phyloP scores from a whole-genome alignment of 2,329 filamentous ascomycete genomes.

The Phaeomoniella chlamydospora region DNA sequence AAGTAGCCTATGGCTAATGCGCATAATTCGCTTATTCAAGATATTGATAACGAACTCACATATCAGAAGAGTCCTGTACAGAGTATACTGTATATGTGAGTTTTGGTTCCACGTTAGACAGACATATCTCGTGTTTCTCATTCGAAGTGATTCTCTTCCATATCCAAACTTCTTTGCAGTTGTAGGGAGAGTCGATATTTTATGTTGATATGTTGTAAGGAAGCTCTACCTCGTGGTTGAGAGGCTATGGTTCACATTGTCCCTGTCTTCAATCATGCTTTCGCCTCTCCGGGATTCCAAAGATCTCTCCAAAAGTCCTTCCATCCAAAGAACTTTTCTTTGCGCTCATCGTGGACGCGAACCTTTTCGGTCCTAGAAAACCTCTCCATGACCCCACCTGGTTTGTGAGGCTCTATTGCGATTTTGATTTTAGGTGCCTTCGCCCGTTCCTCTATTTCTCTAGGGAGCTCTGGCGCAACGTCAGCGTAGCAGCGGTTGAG shows the following conservation, averaged over 20 bases:
- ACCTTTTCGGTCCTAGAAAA: slow-evolving; percentile 34
- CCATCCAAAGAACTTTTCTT: slow-evolving; percentile 58
- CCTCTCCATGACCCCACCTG: slow-evolving; percentile 45
- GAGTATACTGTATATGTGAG: no score
- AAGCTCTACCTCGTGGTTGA: not conserved
- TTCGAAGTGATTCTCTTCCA: no score
- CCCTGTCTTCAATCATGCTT: not conserved
- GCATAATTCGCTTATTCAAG: no score
- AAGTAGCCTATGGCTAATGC: no score
- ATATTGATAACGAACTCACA: no score
- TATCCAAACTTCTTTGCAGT: no score
- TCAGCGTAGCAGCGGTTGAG: slow-evolving; percentile 70
- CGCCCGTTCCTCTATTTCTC: slow-evolving; percentile 58
- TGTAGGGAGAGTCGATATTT: no score
- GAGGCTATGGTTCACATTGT: not conserved
- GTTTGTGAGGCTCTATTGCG: slow-evolving; percentile 25
- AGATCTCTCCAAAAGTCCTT: slow-evolving; percentile 82
- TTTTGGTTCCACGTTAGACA: no score
- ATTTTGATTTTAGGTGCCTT: slow-evolving; percentile 27
- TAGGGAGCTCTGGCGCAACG: slow-evolving; percentile 61
- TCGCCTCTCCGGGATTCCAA: slow-evolving; percentile 19
- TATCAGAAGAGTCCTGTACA: no score
- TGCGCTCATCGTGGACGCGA: slow-evolving; percentile 58
- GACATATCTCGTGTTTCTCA: no score
- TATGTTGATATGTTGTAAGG: no score